phyloP scores from a whole-genome alignment of 768 basidiomycete species.

The Lentinula lateritia region DNA sequence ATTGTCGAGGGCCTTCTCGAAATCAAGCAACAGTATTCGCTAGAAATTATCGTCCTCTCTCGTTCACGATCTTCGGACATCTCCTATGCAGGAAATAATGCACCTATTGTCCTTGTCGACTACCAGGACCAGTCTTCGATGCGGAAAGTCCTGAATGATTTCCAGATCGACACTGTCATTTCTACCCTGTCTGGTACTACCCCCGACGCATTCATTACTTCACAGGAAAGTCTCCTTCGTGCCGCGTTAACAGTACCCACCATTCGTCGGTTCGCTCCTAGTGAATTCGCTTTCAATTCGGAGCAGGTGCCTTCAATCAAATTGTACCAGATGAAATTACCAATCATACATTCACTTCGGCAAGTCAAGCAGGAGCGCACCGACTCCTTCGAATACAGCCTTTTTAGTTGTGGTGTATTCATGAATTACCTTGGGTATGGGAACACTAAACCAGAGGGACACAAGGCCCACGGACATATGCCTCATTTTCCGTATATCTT shows the following conservation, averaged over 20 bases:
- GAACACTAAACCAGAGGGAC: constrained; percentile 1
- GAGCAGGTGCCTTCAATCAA: background rate
- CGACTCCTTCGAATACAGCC: constrained; percentile 1
- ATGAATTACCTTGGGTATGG: constrained; percentile 5
- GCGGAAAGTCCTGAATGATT: background rate
- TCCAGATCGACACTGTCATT: constrained; percentile 4
- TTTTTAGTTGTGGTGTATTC: background rate
- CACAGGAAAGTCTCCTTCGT: constrained; percentile 2
- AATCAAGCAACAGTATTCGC: background rate
- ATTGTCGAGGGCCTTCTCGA: constrained; percentile 7
- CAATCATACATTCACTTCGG: background rate
- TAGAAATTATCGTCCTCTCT: constrained; percentile 3
- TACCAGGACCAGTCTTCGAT: background rate
- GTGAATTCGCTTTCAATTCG: constrained; percentile 5
- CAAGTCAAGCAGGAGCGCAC: constrained; percentile 1
- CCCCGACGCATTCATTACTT: background rate
- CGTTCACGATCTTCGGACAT: background rate
- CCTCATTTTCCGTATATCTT: background rate
- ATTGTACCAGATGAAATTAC: background rate
- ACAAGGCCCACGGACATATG: constrained; percentile 2
- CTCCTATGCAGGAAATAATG: background rate
- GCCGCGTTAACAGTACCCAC: background rate
- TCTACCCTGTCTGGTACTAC: background rate
- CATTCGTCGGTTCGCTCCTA: constrained; percentile 2
- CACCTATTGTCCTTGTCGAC: constrained; percentile 1